Evolutionary conservation across 257 asterid genomes (phyloP).

Genomic region (Nicotiana paniculata): DNA sequence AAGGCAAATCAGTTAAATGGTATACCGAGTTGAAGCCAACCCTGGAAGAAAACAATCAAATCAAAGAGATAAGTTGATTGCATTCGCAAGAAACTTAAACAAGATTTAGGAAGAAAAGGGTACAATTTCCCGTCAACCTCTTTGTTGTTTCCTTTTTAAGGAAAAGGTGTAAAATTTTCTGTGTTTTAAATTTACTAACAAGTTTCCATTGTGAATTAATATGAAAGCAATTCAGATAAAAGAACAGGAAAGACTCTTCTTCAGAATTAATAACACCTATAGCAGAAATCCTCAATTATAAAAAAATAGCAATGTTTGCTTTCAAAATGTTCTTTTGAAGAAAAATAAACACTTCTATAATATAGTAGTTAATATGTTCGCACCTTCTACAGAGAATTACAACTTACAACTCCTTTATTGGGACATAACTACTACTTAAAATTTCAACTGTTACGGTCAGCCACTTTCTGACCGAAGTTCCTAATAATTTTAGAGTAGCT

Average conservation of each 20-base stretch:
- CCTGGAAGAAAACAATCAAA: constrained; percentile 41
- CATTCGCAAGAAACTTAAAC: neutral
- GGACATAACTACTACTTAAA: neutral
- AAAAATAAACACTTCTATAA: neutral
- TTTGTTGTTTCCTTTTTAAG: neutral
- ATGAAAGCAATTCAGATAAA: neutral
- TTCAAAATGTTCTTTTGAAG: neutral
- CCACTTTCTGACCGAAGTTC: neutral
- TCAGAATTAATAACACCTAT: neutral
- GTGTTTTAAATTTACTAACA: neutral
- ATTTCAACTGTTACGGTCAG: neutral
- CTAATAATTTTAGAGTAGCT: neutral
- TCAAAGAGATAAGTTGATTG: constrained; percentile 3
- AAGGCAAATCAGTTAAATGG: constrained; percentile 94
- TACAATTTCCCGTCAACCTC: neutral
- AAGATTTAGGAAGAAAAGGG: neutral
- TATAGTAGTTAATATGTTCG: neutral
- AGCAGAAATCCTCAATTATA: neutral
- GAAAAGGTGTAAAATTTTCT: neutral
- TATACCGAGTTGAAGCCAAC: constrained; percentile 99
- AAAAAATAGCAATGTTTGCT: neutral
- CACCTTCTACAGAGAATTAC: constrained; percentile 1
- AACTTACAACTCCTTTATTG: neutral
- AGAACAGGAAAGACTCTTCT: neutral
- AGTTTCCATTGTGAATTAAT: neutral